phyloP scores from a whole-genome alignment of 805 yeast genomes.

The Saccharomyces mikatae region DNA sequence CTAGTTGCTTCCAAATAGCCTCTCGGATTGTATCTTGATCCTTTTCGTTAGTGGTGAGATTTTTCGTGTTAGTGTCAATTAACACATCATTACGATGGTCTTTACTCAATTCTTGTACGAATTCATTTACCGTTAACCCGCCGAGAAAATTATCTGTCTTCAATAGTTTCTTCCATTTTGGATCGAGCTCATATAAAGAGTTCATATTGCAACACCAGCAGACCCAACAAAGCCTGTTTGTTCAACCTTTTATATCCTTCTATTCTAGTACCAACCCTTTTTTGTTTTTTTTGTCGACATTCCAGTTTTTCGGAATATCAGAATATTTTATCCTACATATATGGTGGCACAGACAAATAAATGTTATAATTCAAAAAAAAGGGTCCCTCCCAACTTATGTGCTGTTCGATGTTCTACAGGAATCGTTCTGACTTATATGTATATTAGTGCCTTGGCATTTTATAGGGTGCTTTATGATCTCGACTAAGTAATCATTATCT shows the following conservation, averaged over 20 bases:
- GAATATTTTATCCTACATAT: not conserved
- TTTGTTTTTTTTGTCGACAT: not conserved
- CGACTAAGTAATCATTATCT: not conserved
- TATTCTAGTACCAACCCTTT: slow-evolving; percentile 1
- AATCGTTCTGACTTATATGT: not conserved
- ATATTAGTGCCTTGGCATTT: no score
- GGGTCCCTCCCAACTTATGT: not conserved
- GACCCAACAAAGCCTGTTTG: not conserved
- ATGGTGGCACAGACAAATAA: not conserved
- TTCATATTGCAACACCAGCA: slow-evolving; percentile 29
- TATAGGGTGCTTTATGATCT: no score
- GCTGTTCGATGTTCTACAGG: not conserved
- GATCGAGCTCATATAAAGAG: slow-evolving; percentile 52
- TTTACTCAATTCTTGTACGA: slow-evolving; percentile 69
- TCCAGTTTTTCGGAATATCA: not conserved
- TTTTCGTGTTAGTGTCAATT: not conserved
- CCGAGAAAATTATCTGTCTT: slow-evolving; percentile 56
- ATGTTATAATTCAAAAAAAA: not conserved
- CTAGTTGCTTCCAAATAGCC: slow-evolving; percentile 35
- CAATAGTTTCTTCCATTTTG: slow-evolving; percentile 48
- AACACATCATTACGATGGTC: slow-evolving; percentile 35
- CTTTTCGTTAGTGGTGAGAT: not conserved
- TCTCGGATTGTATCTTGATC: slow-evolving; percentile 1
- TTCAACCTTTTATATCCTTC: slow-evolving; percentile 3
- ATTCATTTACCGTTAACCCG: slow-evolving; percentile 67